phyloP scores from a whole-genome alignment of 352 stramenopile species.

The Pythium sp. region DNA sequence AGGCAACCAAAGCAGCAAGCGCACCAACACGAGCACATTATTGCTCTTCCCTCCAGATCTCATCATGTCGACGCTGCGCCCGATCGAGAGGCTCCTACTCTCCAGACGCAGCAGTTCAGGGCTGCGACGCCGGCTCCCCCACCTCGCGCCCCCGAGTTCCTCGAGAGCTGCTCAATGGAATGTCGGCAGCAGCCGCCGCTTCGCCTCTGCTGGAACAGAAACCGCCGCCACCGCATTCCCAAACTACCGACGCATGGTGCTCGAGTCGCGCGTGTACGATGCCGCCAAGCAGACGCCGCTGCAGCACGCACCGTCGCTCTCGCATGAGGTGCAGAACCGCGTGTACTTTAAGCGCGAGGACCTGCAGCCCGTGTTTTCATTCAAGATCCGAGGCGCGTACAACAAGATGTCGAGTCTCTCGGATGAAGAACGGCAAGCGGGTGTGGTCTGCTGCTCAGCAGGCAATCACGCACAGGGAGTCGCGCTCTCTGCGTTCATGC shows the following conservation, averaged over 20 bases:
- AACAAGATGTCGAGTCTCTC: conserved; percentile 97
- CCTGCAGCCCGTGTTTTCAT: conserved; percentile 97
- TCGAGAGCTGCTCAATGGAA: conserved; percentile 5
- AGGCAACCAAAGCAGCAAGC: neutral
- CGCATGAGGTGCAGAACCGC: conserved; percentile 70
- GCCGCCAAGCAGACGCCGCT: conserved; percentile 83
- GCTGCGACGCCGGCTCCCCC: neutral
- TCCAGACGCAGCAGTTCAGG: neutral
- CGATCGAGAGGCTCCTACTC: conserved; percentile 5
- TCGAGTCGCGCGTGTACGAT: conserved; percentile 86
- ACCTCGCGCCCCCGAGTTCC: neutral
- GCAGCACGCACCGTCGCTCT: conserved; percentile 65
- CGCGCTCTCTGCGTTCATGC: conserved; percentile 89
- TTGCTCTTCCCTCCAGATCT: neutral
- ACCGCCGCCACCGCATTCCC: conserved; percentile 11
- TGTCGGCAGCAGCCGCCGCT: neutral
- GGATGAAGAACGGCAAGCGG: conserved; percentile 58
- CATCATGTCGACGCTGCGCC: conserved; percentile 7
- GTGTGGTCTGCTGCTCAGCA: conserved; percentile 81
- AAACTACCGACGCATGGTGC: conserved; percentile 85
- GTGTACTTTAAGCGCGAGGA: conserved; percentile 96
- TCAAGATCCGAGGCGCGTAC: conserved; percentile 98
- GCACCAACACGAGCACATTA: neutral
- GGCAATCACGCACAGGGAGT: conserved; percentile 99
- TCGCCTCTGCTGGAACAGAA: conserved; percentile 12